Base-by-base conservation (phyloP, 345 rosid species). In the Excoecaria cochinchinensis region DNA sequence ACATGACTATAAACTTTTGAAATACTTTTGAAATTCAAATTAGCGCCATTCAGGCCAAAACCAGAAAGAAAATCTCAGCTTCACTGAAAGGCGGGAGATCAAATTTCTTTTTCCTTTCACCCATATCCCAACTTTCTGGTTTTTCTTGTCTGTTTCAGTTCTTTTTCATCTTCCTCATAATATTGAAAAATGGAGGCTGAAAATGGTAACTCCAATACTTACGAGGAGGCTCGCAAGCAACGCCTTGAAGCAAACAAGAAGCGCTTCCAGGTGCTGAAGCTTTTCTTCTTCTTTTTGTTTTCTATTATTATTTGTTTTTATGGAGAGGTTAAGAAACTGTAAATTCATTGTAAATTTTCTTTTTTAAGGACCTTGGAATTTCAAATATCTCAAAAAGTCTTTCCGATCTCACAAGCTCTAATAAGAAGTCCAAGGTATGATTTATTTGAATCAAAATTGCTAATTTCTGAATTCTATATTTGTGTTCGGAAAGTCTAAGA, bases 171-270 rank as follows among this genome's bases (percentile, higher is more conserved):
- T 56, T 19, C 61, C 4, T 51, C 55, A 17, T 1, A 11, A 3
- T 14, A 17, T 51, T 51, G 1, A 8, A 51, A 51, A 24, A 56
- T 56, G 61, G 61, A 3, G 2, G 25, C 25, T 2, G 25, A 56
- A 1, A 56, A 56, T 56, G 61, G 25, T 17, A 6, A 56, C 21
- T 56, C 61, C n/a, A 56, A 56, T 56, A 56, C 25, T 6, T 56
- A 56, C 2, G 61, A 56, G 61, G 61, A 56, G 19, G 25, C 25
- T 56, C 61, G 61, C 0, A n/a, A 56, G 9, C 8, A 6, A 53
- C 88, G 88, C 15, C 82, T 86, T 3, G 39, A 81, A 57, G 86
- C 85, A 78, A 89, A 89, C 82, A 75, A 72, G 57, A 82, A 76
- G 79, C 80, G 86, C 46, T 74, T 89, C 50, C 63, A 89, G 84